Evolutionary conservation across 2,329 filamentous ascomycete genomes (phyloP).

Genomic region (Penicillium sp.): DNA sequence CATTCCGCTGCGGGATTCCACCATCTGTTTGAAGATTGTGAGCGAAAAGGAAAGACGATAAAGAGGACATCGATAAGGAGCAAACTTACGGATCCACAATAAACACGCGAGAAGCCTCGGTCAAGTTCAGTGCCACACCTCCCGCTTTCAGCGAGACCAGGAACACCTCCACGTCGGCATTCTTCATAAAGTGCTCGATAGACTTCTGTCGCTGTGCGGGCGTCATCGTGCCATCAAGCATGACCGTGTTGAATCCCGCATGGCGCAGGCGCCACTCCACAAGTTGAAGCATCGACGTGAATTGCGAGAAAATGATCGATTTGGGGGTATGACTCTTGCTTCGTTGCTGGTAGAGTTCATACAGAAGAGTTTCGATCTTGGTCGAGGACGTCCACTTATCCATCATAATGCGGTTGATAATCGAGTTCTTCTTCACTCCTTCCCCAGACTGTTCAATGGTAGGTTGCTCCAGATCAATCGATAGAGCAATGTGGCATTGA

Average conservation of each 20-base stretch:
- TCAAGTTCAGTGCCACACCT: constrained; percentile 92
- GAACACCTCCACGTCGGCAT: constrained; percentile 93
- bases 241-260: constrained; percentile 97
- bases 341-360: constrained; percentile 88
- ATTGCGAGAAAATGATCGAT: constrained; percentile 96
- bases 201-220: constrained; percentile 90
- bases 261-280: constrained; percentile 96
- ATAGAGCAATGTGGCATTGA: constrained; percentile 85
- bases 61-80: not conserved
- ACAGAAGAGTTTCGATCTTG: constrained; percentile 95
- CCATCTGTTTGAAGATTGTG: constrained; percentile 66
- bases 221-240: constrained; percentile 98
- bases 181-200: constrained; percentile 96
- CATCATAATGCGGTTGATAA: constrained; percentile 99
- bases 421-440: constrained; percentile 89
- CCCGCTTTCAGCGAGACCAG: constrained; percentile 95
- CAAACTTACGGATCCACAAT: constrained; percentile 87
- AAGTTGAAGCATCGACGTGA: constrained; percentile 95
- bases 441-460: constrained; percentile 92
- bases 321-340: constrained; percentile 94
- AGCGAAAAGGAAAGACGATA: constrained; percentile 13
- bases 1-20: constrained; percentile 99
- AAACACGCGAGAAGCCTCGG: constrained; percentile 92
- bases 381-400: constrained; percentile 98
- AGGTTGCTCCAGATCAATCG: constrained; percentile 92